Evolutionary conservation across 345 rosid species (phyloP).

Genomic region (Mallotus nudiflorus): DNA sequence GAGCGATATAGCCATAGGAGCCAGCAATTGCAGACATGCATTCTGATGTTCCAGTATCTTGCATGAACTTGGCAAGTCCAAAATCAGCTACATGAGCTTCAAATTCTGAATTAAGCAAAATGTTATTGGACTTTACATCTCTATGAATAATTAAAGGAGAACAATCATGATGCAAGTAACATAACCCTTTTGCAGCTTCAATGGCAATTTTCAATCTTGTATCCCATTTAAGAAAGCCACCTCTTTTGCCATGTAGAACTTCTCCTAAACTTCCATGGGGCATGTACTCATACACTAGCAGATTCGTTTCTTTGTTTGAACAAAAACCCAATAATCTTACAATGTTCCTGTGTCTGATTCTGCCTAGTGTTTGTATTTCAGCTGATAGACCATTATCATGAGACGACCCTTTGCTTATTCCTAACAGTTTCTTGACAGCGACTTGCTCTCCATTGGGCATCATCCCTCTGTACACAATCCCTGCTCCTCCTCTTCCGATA

Average conservation of each 20-base stretch:
- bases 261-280: constrained; percentile 70
- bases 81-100: constrained; percentile 82
- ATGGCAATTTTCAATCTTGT: constrained; percentile 58
- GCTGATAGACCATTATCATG: constrained; percentile 65
- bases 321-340: constrained; percentile 68
- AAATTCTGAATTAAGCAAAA: constrained; percentile 55
- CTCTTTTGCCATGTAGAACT: constrained; percentile 59
- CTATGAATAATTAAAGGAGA: constrained; percentile 64
- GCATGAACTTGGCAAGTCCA: constrained; percentile 68
- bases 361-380: constrained; percentile 64
- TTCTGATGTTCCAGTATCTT: constrained; percentile 53
- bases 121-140: constrained; percentile 76
- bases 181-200: constrained; percentile 73
- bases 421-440: constrained; percentile 64
- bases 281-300: constrained; percentile 71
- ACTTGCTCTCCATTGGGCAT: constrained; percentile 60
- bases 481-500: constrained; percentile 76
- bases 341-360: constrained; percentile 66
- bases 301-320: constrained; percentile 59
- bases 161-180: constrained; percentile 79
- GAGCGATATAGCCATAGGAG: constrained; percentile 78
- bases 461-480: constrained; percentile 59
- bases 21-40: constrained; percentile 81
- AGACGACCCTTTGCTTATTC: constrained; percentile 39
- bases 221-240: constrained; percentile 54